phyloP scores from a whole-genome alignment of 129 eudicot genomes.

The Smallanthus sonchifolius region DNA sequence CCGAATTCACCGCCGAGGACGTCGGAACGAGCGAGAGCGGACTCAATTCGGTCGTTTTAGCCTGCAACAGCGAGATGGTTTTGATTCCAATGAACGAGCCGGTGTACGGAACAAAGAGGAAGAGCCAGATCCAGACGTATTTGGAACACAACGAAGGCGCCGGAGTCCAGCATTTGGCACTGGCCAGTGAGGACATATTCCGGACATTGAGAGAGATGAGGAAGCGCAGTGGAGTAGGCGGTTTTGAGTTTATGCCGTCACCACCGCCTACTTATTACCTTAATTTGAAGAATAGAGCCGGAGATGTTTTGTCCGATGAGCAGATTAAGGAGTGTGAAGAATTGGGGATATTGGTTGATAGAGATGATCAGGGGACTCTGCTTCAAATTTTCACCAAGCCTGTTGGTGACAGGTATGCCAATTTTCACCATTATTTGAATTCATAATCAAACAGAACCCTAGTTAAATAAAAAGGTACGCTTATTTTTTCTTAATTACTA shows the following conservation, averaged over 20 bases:
- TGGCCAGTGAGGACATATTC: conserved; percentile 66
- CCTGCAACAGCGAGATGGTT: conserved; percentile 73
- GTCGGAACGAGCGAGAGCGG: conserved; percentile 93
- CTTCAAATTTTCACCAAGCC: conserved; percentile 97
- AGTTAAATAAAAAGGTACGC: background rate
- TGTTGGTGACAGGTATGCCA: conserved; percentile 80
- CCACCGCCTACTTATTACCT: conserved; percentile 92
- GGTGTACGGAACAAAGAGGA: conserved; percentile 77
- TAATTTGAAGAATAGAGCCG: conserved; percentile 67
- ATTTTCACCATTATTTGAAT: background rate
- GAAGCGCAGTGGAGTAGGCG: conserved; percentile 72
- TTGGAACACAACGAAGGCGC: conserved; percentile 93
- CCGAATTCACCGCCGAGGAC: conserved; percentile 86
- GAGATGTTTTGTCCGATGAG: conserved; percentile 75
- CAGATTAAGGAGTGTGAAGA: conserved; percentile 91
- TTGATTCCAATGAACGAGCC: conserved; percentile 84
- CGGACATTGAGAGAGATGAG: conserved; percentile 91
- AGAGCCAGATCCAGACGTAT: conserved; percentile 94
- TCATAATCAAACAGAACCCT: too few species aligned
- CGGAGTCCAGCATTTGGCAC: conserved; percentile 91
- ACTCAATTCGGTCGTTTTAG: conserved; percentile 74
- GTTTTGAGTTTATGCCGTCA: conserved; percentile 96
- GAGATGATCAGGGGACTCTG: conserved; percentile 95
- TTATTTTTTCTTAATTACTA: too few species aligned
- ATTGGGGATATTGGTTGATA: conserved; percentile 91